Base-by-base conservation (phyloP, 495 filamentous ascomycete genomes). In the Aspergillus sparsus region DNA sequence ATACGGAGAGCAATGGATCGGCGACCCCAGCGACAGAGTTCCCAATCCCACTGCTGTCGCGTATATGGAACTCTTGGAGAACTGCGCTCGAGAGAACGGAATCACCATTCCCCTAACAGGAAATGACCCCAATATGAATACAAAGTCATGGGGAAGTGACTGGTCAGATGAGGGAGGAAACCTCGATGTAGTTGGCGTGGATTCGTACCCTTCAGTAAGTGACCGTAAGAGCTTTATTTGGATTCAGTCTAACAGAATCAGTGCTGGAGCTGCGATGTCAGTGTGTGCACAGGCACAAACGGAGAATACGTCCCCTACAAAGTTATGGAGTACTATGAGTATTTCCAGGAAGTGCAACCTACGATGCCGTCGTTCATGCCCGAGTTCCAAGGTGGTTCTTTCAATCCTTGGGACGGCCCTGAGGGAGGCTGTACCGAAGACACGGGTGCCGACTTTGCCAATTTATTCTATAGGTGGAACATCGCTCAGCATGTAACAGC, bases 321-420 rank as follows among this genome's bases (percentile, higher is more conserved):
- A 49, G 73, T 77, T 0, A 61, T 78, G 31, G 70, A 81, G 50
- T 83, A 83, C 58, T 83, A 82, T 55, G 76, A 83, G 63, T 86
- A 82, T 73, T 86, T 83, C 68, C 70, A 77, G 57, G 71, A 78
- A 57, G 70, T 75, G 5, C 71, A 78, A 11, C 78, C 80, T 9
- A 79, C 78, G 34, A 77, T 83, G 64, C 84, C 84, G 0, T 74
- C 68, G 7, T 86, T 85, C 69, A 76, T 87, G 68, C 82, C 82
- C 13, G 84, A 87, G 62, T 87, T 87, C 66, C 84, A 87, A 64
- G 84, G 84, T 21, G 84, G 84, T n/a, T 79, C 75, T 7, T 87
- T 83, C 60, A 85, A 85, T 65, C 83, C 83, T 11, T 87, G 84
- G 84, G 81, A 78, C 37, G 81, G 81, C 10, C 82, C 84, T 0